Evolutionary conservation across 305 asterid genomes (phyloP).

Genomic region (Andrographis paniculata): DNA sequence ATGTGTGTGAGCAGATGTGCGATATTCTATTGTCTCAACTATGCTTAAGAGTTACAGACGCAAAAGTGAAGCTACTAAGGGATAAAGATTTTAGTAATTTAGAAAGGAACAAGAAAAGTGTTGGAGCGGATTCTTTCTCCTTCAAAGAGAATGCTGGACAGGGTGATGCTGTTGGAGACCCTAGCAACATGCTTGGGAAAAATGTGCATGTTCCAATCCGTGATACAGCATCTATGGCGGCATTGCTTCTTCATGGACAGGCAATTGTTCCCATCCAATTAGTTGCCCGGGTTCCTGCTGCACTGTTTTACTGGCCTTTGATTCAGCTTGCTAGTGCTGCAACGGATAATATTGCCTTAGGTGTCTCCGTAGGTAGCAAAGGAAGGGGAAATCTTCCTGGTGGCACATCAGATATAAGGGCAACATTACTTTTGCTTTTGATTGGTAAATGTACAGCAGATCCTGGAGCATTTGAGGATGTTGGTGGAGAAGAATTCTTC

Average conservation of each 20-base stretch:
- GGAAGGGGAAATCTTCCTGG: slow-evolving; percentile 99
- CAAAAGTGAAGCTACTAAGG: slow-evolving; percentile 36
- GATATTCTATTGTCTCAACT: slow-evolving; percentile 90
- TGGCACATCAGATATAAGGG: slow-evolving; percentile 95
- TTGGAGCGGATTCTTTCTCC: slow-evolving; percentile 36
- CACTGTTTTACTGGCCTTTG: slow-evolving; percentile 92
- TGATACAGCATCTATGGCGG: slow-evolving; percentile 90
- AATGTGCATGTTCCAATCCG: slow-evolving; percentile 32
- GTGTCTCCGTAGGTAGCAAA: slow-evolving; percentile 98
- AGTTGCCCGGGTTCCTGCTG: slow-evolving; percentile 98
- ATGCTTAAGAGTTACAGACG: slow-evolving; percentile 69
- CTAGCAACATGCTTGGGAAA: slow-evolving; percentile 36
- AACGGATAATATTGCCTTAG: slow-evolving; percentile 93
- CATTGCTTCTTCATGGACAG: slow-evolving; percentile 83
- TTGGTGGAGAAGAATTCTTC: slow-evolving; percentile 93
- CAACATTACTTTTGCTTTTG: slow-evolving; percentile 89
- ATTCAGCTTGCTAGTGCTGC: slow-evolving; percentile 98
- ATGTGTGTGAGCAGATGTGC: slow-evolving; percentile 67
- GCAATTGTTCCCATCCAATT: slow-evolving; percentile 99
- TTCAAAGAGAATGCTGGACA: slow-evolving; percentile 25
- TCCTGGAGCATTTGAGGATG: slow-evolving; percentile 76
- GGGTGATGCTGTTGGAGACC: slow-evolving; percentile 45
- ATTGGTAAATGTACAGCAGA: slow-evolving; percentile 97
- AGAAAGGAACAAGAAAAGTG: slow-evolving; percentile 45
- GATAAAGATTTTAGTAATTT: slow-evolving; percentile 51